Evolutionary conservation across 257 asterid genomes (phyloP), one percentile per base, ranked within the genome.

Genomic region (Solanum clarkiae): DNA sequence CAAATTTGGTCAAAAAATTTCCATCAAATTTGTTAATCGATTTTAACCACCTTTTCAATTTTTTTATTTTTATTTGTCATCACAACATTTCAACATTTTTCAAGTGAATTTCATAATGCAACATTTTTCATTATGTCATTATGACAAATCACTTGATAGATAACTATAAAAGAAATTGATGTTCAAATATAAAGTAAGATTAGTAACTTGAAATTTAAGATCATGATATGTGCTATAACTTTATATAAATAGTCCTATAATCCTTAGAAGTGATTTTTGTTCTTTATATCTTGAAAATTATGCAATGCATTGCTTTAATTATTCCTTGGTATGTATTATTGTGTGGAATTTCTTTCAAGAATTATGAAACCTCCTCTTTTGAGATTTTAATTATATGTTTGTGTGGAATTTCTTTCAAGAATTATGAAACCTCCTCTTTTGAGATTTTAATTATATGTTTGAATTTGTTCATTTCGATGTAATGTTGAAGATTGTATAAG

Each of bases 401-500:
- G 53, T n/a, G n/a, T n/a, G n/a, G n/a, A 29, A 15, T 56, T 66
- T 63, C 32, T 54, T 49, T 12, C 0, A 26, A 49, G 16, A 84
- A 20, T 10, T n/a, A 40, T 10, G 68, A 9, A 49, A 45, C 0
- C 22, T 29, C 40, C 11, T 47, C 8, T 49, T 26, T 85, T n/a
- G 6, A 16, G 47, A 47, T 49, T 75, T 9, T 56, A 40, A 42
- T 40, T 56, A n/a, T 55, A 57, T 44, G 79, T 44, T 82, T 81
- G 53, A 20, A 59, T 81, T 36, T 57, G 47, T 66, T 15, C 16
- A 29, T 24, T 56, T 63, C 16, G 17, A 12, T 53, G 55, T 29
- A 77, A 75, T 8, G 42, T 40, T 15, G 4, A 40, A 72, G 60
- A 36, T 85, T 60, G 79, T 86, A 16, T 9, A 83, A 86, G 93